Evolutionary conservation across 2,329 filamentous ascomycete species (phyloP), one percentile per base, ranked within the genome.

Genomic region (Fusarium sp.): DNA sequence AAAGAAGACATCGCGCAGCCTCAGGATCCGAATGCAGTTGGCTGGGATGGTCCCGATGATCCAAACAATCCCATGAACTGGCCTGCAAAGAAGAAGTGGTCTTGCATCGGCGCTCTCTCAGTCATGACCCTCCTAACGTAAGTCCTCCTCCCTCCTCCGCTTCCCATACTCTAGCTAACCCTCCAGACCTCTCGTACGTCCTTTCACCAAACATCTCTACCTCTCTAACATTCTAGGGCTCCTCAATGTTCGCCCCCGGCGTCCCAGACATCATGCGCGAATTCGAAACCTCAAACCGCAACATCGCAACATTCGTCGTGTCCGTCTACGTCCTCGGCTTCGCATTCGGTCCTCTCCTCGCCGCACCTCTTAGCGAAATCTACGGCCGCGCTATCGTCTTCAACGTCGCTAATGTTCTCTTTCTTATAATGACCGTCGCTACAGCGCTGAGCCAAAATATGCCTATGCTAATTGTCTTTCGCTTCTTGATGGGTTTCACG

Each of bases 21-120:
- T 7, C 36, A 66, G 4, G 73, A 77, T 31, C 74, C 75, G 0
- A 77, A 77, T 45, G 74, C 71, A 8, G 61, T 77, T 27, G 67
- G 65, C 0, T 77, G 76, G 76, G 75, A 77, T 68, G 75, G 76
- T 4, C 62, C 63, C 0, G 72, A 77, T 22, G 90, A 92, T 73
- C 84, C 84, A 10, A 82, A 85, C 8, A 91, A 93, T 71, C 91
- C 92, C 0, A 85, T 87, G 71, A 92, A 92, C 73, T 93, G 92
- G 91, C 80, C 87, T 0, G 77, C 89, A 38, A 83, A 79, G 73
- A 83, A 81, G 75, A 82, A 82, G 39, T 80, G 78, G 65, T 47
- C 77, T 22, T 79, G 80, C 5, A 80, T 84, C 11, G 78, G 74
- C 3, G 76, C 78, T 9, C 78, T 84, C 4, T 81, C 75, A 4